Percentiles rank a stretch among this genome's conserved stretches.
These are phyloP conservation scores for Neonectria ditissima DNA, from an alignment of 2,329 filamentous ascomycete species.

Conservation along the genomic window DNA sequence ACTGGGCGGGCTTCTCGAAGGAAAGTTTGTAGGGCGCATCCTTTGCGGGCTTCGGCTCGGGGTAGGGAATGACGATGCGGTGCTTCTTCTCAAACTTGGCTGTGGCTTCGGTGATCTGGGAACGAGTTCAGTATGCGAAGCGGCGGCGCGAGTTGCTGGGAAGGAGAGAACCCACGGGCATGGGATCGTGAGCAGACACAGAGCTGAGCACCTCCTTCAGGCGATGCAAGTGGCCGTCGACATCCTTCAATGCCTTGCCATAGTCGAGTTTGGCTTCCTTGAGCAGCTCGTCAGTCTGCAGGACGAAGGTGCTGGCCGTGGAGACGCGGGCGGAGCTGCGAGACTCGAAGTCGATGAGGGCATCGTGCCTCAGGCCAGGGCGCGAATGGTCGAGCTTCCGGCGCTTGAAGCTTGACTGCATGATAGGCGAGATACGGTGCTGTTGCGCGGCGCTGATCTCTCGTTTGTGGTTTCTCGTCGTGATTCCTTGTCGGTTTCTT, in stretches of 20 bases:
- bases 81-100: conserved; percentile 75
- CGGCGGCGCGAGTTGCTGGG: background rate
- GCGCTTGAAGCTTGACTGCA: conserved; percentile 62
- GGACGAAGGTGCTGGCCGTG: conserved; percentile 66
- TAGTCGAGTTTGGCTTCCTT: conserved; percentile 67
- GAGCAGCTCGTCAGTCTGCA: conserved; percentile 71
- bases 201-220: conserved; percentile 66
- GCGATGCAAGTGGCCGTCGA: conserved; percentile 62
- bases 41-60: conserved; percentile 79
- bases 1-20: conserved; percentile 78
- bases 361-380: conserved; percentile 49
- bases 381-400: conserved; percentile 60
- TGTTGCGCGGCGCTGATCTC: conserved; percentile 14
- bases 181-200: conserved; percentile 60
- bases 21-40: conserved; percentile 85
- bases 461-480: background rate
- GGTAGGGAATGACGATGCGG: conserved; percentile 83
- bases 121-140: conserved; percentile 31
- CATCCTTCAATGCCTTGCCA: conserved; percentile 58
- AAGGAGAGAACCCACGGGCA: conserved; percentile 58
- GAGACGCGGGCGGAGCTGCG: conserved; percentile 55
- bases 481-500: conserved; percentile 21
- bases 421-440: conserved; percentile 39
- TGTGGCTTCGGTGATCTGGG: conserved; percentile 75
- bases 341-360: conserved; percentile 56